A percentile compares a stretch with the other conserved stretches of the same genome.
These are phyloP conservation scores for Tribonema minus DNA, from an alignment of 108 stramenopile genomes.

Conservation along the genomic window DNA sequence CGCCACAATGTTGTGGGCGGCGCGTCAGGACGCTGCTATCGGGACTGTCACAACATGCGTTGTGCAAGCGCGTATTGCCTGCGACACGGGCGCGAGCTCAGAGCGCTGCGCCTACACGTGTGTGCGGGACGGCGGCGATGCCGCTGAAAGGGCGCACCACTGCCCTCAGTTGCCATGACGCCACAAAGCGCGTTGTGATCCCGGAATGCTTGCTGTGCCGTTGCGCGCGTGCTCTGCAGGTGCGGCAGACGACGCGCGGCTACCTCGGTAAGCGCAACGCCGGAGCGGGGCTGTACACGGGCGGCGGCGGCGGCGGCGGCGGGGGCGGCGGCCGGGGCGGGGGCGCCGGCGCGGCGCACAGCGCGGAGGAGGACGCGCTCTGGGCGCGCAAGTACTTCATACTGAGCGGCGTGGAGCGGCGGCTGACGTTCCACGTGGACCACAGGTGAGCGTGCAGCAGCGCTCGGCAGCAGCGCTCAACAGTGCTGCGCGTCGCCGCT, in stretches of 20 bases:
- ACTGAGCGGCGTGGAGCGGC: not conserved
- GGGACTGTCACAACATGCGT: too few species aligned
- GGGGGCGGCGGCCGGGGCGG: not conserved
- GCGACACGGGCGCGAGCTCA: too few species aligned
- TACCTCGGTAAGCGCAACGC: conserved; percentile 28
- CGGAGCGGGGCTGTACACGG: not conserved
- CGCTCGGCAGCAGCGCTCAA: too few species aligned
- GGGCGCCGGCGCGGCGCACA: not conserved
- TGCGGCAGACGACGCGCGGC: not conserved
- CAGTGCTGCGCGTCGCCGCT: too few species aligned
- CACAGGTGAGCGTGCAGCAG: conserved; percentile 10
- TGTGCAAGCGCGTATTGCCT: too few species aligned
- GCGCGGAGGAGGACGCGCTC: not conserved
- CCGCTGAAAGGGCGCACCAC: not conserved
- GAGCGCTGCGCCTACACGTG: too few species aligned
- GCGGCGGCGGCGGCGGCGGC: not conserved
- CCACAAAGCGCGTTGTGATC: too few species aligned
- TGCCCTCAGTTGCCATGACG: not conserved
- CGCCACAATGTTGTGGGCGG: too few species aligned
- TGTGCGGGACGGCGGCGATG: not conserved
- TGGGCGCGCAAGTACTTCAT: conserved; percentile 28
- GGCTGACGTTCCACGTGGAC: conserved; percentile 21
- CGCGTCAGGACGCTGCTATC: too few species aligned
- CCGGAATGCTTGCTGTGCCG: too few species aligned
- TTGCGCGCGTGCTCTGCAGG: not conserved